Conservation (phyloP, 108 stramenopile species). For the Fragilaria crotonensis region DNA sequence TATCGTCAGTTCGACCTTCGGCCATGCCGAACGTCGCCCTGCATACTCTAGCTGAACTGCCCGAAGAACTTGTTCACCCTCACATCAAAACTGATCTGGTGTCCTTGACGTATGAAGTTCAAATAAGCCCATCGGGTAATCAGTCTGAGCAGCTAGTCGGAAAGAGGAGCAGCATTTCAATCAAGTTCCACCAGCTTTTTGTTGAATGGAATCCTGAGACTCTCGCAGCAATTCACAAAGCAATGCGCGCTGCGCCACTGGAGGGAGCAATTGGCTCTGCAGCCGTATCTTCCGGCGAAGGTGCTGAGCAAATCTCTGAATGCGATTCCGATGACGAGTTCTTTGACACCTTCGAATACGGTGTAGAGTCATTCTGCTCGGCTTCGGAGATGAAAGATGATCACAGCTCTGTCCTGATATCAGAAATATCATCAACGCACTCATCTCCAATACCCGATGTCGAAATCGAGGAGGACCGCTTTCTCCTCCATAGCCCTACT, state of each 20-base stretch:
- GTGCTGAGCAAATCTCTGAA: constrained; percentile 3
- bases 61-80: background rate
- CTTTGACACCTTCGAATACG: constrained; percentile 58
- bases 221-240: constrained; percentile 46
- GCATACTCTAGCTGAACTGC: background rate
- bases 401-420: constrained; percentile 1
- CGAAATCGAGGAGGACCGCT: background rate
- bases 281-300: background rate
- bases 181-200: constrained; percentile 56
- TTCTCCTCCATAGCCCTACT: background rate
- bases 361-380: constrained; percentile 13
- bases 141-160: background rate
- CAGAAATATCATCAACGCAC: constrained; percentile 23
- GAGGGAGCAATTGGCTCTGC: background rate
- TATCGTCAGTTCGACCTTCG: constrained; percentile 47
- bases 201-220: constrained; percentile 83
- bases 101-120: constrained; percentile 22
- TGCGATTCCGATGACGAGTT: constrained; percentile 31
- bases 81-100: constrained; percentile 28
- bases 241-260: constrained; percentile 26
- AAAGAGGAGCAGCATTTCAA: constrained; percentile 11
- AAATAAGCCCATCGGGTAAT: constrained; percentile 3
- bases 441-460: background rate
- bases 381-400: constrained; percentile 8
- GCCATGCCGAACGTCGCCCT: background rate